Percentiles rank a stretch among this genome's conserved stretches.
Conservation (phyloP, 2,329 filamentous ascomycete species). For the Microsporum ferrugineum region DNA sequence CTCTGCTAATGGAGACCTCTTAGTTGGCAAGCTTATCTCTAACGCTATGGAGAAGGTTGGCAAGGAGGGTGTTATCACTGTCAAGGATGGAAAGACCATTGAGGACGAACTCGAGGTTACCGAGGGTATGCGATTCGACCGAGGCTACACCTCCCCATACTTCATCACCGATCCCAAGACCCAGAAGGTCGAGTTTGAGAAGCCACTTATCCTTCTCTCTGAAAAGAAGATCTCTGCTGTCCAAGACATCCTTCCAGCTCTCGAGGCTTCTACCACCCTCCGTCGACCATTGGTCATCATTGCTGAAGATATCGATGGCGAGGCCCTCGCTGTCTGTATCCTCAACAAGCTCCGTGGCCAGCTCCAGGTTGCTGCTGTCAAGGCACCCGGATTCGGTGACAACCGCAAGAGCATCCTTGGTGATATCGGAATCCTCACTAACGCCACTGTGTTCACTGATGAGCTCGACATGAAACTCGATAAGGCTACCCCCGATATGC, state of each 20-base stretch:
- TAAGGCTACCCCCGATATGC: conserved; percentile 91
- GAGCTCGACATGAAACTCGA: conserved; percentile 99
- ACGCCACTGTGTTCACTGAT: conserved; percentile 93
- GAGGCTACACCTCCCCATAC: conserved; percentile 96
- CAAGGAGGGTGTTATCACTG: conserved; percentile 99
- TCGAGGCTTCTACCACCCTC: conserved; percentile 91
- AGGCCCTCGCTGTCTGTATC: conserved; percentile 97
- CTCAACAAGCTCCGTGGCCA: conserved; percentile 99
- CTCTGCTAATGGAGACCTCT: conserved; percentile 89
- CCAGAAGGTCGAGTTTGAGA: conserved; percentile 99
- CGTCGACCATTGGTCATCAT: conserved; percentile 96
- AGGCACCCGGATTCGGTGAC: conserved; percentile 98
- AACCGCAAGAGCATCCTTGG: conserved; percentile 99
- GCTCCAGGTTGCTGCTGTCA: conserved; percentile 95
- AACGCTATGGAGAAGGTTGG: conserved; percentile 99
- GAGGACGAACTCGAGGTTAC: conserved; percentile 97
- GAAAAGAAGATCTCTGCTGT: conserved; percentile 99
- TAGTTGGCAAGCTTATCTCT: conserved; percentile 91
- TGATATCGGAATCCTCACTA: conserved; percentile 89
- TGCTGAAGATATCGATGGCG: conserved; percentile 96
- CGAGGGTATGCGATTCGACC: conserved; percentile 99
- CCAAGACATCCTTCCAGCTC: conserved; percentile 95
- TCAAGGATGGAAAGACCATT: conserved; percentile 99
- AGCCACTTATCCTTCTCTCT: conserved; percentile 93
- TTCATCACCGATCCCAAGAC: conserved; percentile 99